Conservation (phyloP, 148 eudicot species). For the Salicornia ramosissima region DNA sequence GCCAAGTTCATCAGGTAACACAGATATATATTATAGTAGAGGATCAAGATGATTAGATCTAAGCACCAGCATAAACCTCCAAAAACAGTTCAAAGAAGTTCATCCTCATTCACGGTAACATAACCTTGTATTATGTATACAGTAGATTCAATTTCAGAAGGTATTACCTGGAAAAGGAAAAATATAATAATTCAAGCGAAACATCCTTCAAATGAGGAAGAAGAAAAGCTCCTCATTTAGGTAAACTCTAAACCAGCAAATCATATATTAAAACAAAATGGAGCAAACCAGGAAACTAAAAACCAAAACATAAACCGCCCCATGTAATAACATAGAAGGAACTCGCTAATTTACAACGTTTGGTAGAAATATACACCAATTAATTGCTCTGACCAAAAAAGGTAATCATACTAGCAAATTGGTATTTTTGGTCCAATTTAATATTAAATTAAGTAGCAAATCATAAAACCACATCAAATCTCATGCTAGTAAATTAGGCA, state of each 20-base stretch:
- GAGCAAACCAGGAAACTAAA: neutral
- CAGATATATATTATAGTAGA: conserved; percentile 12
- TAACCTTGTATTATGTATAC: neutral
- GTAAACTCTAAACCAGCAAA: too few species aligned
- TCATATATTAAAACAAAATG: neutral
- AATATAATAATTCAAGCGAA: neutral
- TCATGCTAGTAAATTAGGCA: too few species aligned
- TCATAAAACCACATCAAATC: too few species aligned
- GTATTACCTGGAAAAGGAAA: conserved; percentile 9
- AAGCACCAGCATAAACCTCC: conserved; percentile 7
- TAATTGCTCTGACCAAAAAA: neutral
- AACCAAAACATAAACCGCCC: neutral
- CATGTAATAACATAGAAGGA: too few species aligned
- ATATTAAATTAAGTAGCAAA: too few species aligned
- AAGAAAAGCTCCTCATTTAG: neutral
- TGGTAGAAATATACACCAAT: neutral
- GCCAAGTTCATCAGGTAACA: conserved; percentile 15
- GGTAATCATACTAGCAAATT: too few species aligned
- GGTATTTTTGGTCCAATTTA: too few species aligned
- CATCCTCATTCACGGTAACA: conserved; percentile 6
- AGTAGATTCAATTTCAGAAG: conserved; percentile 10
- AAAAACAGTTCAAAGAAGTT: conserved; percentile 7
- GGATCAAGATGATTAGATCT: neutral
- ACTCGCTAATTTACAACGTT: too few species aligned
- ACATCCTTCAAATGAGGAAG: neutral